phyloP scores from a whole-genome alignment of 768 basidiomycete species.

The Tephrocybe sp. region DNA sequence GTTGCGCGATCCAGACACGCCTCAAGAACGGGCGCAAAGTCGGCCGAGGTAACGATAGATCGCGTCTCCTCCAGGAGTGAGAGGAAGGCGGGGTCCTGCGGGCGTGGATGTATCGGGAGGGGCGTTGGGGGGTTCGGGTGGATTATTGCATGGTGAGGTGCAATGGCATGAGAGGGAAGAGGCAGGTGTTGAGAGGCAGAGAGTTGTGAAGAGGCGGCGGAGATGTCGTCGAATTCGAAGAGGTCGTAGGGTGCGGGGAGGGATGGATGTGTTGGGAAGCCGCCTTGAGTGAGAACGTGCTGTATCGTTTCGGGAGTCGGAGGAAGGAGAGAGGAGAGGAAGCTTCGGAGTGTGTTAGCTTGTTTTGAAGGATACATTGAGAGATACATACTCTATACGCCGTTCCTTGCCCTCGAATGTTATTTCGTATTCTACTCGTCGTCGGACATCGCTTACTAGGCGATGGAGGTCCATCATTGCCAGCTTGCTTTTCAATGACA shows the following conservation, averaged over 20 bases:
- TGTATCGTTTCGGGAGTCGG: slow-evolving; percentile 70
- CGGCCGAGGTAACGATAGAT: slow-evolving; percentile 57
- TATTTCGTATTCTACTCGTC: slow-evolving; percentile 72
- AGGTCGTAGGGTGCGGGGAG: slow-evolving; percentile 31
- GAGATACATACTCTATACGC: slow-evolving; percentile 48
- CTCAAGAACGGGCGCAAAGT: slow-evolving; percentile 72
- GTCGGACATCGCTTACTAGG: slow-evolving; percentile 71
- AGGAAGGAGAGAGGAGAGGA: slow-evolving; percentile 73
- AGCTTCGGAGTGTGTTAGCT: slow-evolving; percentile 39
- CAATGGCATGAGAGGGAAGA: slow-evolving; percentile 11
- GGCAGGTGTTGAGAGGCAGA: slow-evolving; percentile 14
- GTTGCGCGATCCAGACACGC: slow-evolving; percentile 73
- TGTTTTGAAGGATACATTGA: background rate
- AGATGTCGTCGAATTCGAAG: slow-evolving; percentile 21
- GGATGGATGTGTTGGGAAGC: slow-evolving; percentile 35
- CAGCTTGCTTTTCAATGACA: slow-evolving; percentile 83
- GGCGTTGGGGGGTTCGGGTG: slow-evolving; percentile 9
- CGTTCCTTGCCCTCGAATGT: slow-evolving; percentile 61
- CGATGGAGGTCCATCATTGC: slow-evolving; percentile 65
- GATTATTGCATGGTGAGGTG: background rate
- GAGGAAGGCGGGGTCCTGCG: slow-evolving; percentile 51
- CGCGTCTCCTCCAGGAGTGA: slow-evolving; percentile 71
- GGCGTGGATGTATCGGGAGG: slow-evolving; percentile 20
- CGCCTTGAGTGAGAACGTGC: slow-evolving; percentile 69
- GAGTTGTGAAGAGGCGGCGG: slow-evolving; percentile 18